These are phyloP conservation scores for Macrolepiota dolichaula DNA, from an alignment of 768 basidiomycete species.

Conservation along the genomic window DNA sequence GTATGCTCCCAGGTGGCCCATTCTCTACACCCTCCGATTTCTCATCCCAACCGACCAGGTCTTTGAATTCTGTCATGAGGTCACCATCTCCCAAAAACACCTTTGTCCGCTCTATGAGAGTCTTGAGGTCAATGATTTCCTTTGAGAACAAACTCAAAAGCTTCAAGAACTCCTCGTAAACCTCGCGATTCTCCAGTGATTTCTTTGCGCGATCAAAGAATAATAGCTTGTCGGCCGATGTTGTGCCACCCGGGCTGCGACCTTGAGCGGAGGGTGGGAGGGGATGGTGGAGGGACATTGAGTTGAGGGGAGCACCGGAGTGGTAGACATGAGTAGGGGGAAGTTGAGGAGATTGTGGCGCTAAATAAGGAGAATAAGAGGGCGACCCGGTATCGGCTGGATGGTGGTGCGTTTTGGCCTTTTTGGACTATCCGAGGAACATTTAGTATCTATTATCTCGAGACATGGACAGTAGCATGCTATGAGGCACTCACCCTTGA, in stretches of 20 bases:
- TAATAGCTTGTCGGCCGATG: slow-evolving; percentile 70
- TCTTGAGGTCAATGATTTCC: slow-evolving; percentile 85
- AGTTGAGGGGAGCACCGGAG: slow-evolving; percentile 16
- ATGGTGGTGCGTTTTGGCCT: slow-evolving; percentile 53
- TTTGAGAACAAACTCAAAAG: slow-evolving; percentile 86
- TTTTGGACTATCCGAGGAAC: slow-evolving; percentile 47
- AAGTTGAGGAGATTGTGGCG: slow-evolving; percentile 40
- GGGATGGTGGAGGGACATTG: slow-evolving; percentile 17
- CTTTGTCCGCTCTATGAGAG: slow-evolving; percentile 76
- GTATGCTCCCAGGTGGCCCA: slow-evolving; percentile 76
- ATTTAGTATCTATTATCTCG: background rate
- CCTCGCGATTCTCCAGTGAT: slow-evolving; percentile 66
- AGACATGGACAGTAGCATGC: background rate
- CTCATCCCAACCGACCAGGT: slow-evolving; percentile 79
- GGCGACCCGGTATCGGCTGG: slow-evolving; percentile 56
- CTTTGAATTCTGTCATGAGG: slow-evolving; percentile 80
- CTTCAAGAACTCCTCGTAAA: slow-evolving; percentile 94
- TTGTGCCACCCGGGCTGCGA: slow-evolving; percentile 21
- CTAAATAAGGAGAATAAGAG: slow-evolving; percentile 46
- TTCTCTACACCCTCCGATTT: slow-evolving; percentile 54
- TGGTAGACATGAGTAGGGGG: slow-evolving; percentile 28
- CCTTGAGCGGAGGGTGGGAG: slow-evolving; percentile 20
- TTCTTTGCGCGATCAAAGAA: slow-evolving; percentile 96
- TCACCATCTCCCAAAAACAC: slow-evolving; percentile 82
- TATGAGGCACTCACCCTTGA: slow-evolving; percentile 20